Base-by-base conservation (phyloP, 169 alveolate species). In the Eimeria tenella region DNA sequence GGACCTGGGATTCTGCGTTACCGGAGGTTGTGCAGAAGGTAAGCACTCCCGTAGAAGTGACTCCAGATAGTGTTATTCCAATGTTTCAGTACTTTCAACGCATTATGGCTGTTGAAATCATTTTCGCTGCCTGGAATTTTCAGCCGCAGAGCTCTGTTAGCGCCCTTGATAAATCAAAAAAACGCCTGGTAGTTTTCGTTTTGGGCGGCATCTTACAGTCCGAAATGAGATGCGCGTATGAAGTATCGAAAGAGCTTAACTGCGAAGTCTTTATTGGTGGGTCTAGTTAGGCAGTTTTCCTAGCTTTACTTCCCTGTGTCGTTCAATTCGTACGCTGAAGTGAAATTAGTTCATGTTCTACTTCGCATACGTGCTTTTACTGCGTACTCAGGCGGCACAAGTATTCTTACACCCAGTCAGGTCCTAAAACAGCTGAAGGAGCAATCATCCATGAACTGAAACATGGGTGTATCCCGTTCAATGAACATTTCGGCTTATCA, bases 171-270 rank as follows among this genome's bases (percentile, higher is more conserved):
- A 49, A 73, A 53, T 56, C 93, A 9, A 56, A 81, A 49, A 50
- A 82, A 31, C 25, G 90, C 53, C 55, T 93, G 17, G 63, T 90
- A 17, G 86, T 94, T 55, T 94, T 94, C 74, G 90, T 94, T n/a
- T 25, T 94, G 23, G 96, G 96, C 21, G 96, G 94, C 21, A 75
- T 94, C 82, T 42, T 93, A 15, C 90, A 60, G 65, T 68, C 96
- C 15, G 96, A 94, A 60, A 94, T 90, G 94, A 42, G 96, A 25
- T 94, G 93, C 73, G 96, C 96, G 13, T 94, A 94, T 89, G 94
- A 86, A 73, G 86, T 87, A 49, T 94, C 96, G 63, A 87, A 81
- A n/a, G 96, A 60, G 15, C 86, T 86, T 3, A 83, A 83, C 77
- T 81, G 87, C 77, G 94, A 93, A 56, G 86, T 93, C 49, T 82